Evolutionary conservation across 2,329 filamentous ascomycete species (phyloP).

Genomic region (Tolypocladium paradoxum): DNA sequence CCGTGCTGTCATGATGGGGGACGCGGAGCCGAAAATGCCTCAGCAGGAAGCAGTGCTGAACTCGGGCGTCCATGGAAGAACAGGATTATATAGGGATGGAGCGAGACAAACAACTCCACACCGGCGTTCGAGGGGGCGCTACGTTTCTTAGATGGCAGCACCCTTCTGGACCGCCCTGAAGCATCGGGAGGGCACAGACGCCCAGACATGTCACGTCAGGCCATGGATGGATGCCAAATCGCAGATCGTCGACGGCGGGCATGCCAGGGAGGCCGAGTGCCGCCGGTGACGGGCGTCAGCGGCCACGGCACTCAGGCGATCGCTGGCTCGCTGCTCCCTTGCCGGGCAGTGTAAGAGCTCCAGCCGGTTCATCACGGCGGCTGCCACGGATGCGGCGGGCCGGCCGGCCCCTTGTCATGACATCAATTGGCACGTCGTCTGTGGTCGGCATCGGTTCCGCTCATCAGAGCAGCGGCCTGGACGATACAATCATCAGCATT

Average conservation of each 20-base stretch:
- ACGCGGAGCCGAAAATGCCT: slow-evolving; percentile 7
- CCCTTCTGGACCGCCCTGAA: neutral
- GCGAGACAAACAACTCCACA: neutral
- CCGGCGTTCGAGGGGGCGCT: too few species aligned
- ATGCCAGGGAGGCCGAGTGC: neutral
- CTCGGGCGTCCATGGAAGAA: neutral
- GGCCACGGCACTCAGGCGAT: neutral
- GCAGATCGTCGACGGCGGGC: neutral
- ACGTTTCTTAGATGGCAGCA: neutral
- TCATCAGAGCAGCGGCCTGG: neutral
- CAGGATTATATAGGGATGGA: neutral
- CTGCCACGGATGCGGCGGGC: neutral
- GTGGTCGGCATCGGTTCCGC: neutral
- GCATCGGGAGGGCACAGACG: neutral
- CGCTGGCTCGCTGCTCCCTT: too few species aligned
- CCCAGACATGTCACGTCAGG: too few species aligned
- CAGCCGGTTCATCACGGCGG: neutral
- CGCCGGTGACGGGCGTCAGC: neutral
- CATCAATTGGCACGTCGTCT: neutral
- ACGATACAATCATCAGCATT: neutral
- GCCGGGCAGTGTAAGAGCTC: neutral
- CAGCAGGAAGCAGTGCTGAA: slow-evolving; percentile 1
- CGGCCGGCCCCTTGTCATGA: neutral
- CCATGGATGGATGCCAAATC: too few species aligned
- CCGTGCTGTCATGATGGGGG: neutral